A percentile compares a stretch with the other conserved stretches of the same genome.
Evolutionary conservation across 768 basidiomycete genomes (phyloP).

Genomic region (Pluteus cervinus): DNA sequence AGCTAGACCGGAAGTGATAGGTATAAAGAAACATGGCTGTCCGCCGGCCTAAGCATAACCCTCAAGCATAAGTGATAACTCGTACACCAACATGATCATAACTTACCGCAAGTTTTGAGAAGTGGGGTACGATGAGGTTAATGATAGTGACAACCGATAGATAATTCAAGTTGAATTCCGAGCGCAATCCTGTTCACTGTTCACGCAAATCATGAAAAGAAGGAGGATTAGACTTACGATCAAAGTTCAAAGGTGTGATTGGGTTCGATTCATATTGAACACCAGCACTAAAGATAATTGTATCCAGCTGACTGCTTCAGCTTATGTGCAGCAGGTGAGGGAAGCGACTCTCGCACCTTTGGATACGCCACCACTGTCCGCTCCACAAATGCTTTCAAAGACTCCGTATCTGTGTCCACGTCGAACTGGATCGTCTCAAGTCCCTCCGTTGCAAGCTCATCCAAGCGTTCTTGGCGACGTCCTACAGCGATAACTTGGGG

Average conservation of each 20-base stretch:
- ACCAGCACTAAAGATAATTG: conserved; percentile 47
- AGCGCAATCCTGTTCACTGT: conserved; percentile 26
- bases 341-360: conserved; percentile 6
- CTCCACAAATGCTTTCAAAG: conserved; percentile 35
- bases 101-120: conserved; percentile 46
- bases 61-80: no score
- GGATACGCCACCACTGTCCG: conserved; percentile 27
- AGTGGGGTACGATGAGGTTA: conserved; percentile 46
- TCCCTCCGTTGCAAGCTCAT: conserved; percentile 35
- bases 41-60: conserved; percentile 40
- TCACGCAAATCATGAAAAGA: neutral
- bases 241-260: conserved; percentile 33
- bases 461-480: conserved; percentile 46
- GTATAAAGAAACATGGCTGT: conserved; percentile 40
- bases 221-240: conserved; percentile 22
- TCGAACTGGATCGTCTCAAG: conserved; percentile 40
- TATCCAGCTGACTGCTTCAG: conserved; percentile 39
- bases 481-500: conserved; percentile 48
- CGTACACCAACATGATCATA: neutral
- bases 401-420: conserved; percentile 29
- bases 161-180: conserved; percentile 53
- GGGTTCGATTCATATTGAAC: conserved; percentile 47
- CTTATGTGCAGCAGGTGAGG: neutral
- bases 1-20: conserved; percentile 48
- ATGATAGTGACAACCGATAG: conserved; percentile 42